phyloP scores from a whole-genome alignment of 371 early-diverging fungal genomes.

The Mucor saturninus region DNA sequence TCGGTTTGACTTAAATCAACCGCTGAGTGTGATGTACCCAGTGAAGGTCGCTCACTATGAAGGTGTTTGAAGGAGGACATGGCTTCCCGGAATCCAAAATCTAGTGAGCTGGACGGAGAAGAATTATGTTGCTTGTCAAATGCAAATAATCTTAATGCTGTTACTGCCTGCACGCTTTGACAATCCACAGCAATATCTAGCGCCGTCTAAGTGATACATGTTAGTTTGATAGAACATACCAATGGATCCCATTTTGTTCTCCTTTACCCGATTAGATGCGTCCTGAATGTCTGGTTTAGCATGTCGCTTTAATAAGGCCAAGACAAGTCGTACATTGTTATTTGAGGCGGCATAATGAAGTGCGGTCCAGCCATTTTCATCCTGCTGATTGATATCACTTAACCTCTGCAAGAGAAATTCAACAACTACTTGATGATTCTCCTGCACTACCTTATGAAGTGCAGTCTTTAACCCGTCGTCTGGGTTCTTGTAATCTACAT shows the following conservation, averaged over 20 bases:
- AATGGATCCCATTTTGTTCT: neutral
- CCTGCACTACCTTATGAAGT: slow-evolving; percentile 68
- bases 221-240: neutral
- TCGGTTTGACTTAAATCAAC: slow-evolving; percentile 33
- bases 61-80: slow-evolving; percentile 51
- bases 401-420: slow-evolving; percentile 78
- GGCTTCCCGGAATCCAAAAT: slow-evolving; percentile 60
- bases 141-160: slow-evolving; percentile 60
- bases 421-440: slow-evolving; percentile 59
- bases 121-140: slow-evolving; percentile 57
- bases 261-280: slow-evolving; percentile 53
- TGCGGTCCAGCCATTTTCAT: slow-evolving; percentile 72
- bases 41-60: slow-evolving; percentile 19
- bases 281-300: slow-evolving; percentile 72
- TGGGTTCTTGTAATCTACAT: slow-evolving; percentile 70
- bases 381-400: slow-evolving; percentile 65
- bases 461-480: slow-evolving; percentile 56
- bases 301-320: slow-evolving; percentile 68
- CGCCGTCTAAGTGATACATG: slow-evolving; percentile 50
- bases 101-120: slow-evolving; percentile 47
- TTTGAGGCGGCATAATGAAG: slow-evolving; percentile 79
- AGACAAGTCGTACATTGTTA: slow-evolving; percentile 68
- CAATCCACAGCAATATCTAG: slow-evolving; percentile 72
- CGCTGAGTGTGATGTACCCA: slow-evolving; percentile 43
- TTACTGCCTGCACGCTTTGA: slow-evolving; percentile 66